A percentile compares a stretch with the other conserved stretches of the same genome.
Conservation (phyloP, 148 eudicot genomes). For the Salicornia ramosissima region DNA sequence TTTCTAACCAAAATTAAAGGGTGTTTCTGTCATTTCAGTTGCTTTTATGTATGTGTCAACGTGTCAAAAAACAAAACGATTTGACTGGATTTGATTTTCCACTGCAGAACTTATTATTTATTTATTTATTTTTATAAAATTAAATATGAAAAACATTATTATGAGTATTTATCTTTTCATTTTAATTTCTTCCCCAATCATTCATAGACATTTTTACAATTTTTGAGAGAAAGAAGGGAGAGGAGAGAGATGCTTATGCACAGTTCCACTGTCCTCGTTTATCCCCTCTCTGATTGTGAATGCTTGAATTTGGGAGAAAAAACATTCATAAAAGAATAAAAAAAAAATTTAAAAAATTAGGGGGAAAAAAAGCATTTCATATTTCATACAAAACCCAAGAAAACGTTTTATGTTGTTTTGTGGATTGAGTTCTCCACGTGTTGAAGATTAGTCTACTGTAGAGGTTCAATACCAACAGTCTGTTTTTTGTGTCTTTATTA, state of each 20-base stretch:
- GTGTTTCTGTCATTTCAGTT: constrained; percentile 15
- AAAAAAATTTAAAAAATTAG: not conserved
- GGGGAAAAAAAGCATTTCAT: not conserved
- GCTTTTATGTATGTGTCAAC: too few species aligned
- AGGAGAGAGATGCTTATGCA: not conserved
- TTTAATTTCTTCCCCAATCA: constrained; percentile 19
- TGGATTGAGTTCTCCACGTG: constrained; percentile 18
- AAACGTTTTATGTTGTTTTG: constrained; percentile 15
- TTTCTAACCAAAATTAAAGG: constrained; percentile 18
- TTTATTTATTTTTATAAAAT: too few species aligned
- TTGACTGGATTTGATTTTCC: too few species aligned
- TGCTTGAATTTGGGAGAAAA: not conserved
- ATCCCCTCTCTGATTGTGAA: constrained; percentile 23
- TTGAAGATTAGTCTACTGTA: constrained; percentile 8
- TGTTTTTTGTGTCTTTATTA: not conserved
- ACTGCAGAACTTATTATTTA: too few species aligned
- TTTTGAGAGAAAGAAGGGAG: not conserved
- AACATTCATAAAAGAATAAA: not conserved
- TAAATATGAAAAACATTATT: too few species aligned
- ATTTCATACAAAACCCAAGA: constrained; percentile 18
- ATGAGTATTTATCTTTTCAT: not conserved
- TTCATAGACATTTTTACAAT: not conserved
- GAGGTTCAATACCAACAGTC: constrained; percentile 1
- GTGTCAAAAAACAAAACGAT: too few species aligned
- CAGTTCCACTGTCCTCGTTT: not conserved